Evolutionary conservation across 2,329 filamentous ascomycete species (phyloP), one percentile per base, ranked within the genome.

Genomic region (Neocatenulostroma microsporum): DNA sequence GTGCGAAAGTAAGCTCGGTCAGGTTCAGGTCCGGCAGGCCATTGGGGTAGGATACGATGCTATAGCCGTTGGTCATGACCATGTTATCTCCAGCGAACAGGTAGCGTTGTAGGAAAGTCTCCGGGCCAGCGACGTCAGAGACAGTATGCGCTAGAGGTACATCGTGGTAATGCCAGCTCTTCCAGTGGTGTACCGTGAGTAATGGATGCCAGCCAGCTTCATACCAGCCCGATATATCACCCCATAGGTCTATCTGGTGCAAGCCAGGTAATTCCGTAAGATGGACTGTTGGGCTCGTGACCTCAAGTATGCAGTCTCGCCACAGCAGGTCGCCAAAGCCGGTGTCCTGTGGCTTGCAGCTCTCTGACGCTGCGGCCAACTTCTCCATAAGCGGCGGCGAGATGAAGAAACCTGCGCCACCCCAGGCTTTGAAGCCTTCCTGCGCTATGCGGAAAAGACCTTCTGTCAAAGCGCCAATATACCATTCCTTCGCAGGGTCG

Each of bases 401-500:
- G 13, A 53, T 33, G 41, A 54, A 50, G 32, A 53, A 49, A 12
- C 50, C 51, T 17, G 50, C 51, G 21, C 51, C 51, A 28, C 51
- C 51, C 49, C 47, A 54, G 24, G 51, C 50, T 32, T 51, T 54
- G 40, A 50, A 54, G 3, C 50, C 51, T 42, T 53, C 51, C 17
- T 46, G 45, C 3, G 42, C 36, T 5, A 54, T 40, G 20, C 48
- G 40, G 8, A 42, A 45, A 33, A 48, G 48, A 8, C 49, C 44
- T 47, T 54, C 51, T 19, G 50, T 48, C 21, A 54, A 35, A 3
- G 44, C 43, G 17, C 51, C 51, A 23, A 54, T 46, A 36, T 53
- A 54, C 40, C 43, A 51, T 14, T 37, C 39, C 35, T 44, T 31
- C 8, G 30, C 19, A 10, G 42, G 37, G 34, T 50, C 42, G 34